These are phyloP conservation scores for Flaveria robusta DNA, from an alignment of 129 eudicot genomes.

Conservation along the genomic window DNA sequence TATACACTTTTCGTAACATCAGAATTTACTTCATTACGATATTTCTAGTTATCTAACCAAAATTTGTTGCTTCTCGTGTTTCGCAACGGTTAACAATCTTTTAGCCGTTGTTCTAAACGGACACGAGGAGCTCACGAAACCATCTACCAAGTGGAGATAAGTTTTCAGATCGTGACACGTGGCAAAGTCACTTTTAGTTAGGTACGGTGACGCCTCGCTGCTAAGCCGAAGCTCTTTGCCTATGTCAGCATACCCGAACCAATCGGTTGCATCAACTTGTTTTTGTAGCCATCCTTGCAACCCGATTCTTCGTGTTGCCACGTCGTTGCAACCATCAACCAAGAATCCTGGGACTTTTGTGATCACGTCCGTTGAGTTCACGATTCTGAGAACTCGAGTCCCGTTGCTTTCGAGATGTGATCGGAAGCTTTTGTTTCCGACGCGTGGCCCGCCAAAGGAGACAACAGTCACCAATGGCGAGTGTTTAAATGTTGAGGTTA, in stretches of 20 bases:
- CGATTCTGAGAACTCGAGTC: conserved; percentile 66
- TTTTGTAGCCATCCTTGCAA: conserved; percentile 55
- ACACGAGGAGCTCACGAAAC: conserved; percentile 68
- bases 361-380: conserved; percentile 71
- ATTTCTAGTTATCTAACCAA: conserved; percentile 36
- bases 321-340: conserved; percentile 36
- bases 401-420: conserved; percentile 58
- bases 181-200: conserved; percentile 47
- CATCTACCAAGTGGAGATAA: conserved; percentile 64
- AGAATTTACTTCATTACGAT: background rate
- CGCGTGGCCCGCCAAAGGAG: conserved; percentile 85
- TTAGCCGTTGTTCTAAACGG: conserved; percentile 57
- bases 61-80: conserved; percentile 37
- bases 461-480: conserved; percentile 73
- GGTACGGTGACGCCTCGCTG: conserved; percentile 56
- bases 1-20: conserved; percentile 18
- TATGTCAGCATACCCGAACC: conserved; percentile 76
- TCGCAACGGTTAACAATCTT: conserved; percentile 34
- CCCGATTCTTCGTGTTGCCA: conserved; percentile 15
- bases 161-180: conserved; percentile 86
- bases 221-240: conserved; percentile 77
- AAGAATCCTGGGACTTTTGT: conserved; percentile 83
- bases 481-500: conserved; percentile 42
- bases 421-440: conserved; percentile 69
- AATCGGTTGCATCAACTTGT: conserved; percentile 44